These are phyloP conservation scores for Hamigera avellanea DNA, from an alignment of 495 filamentous ascomycete genomes.

Conservation along the genomic window DNA sequence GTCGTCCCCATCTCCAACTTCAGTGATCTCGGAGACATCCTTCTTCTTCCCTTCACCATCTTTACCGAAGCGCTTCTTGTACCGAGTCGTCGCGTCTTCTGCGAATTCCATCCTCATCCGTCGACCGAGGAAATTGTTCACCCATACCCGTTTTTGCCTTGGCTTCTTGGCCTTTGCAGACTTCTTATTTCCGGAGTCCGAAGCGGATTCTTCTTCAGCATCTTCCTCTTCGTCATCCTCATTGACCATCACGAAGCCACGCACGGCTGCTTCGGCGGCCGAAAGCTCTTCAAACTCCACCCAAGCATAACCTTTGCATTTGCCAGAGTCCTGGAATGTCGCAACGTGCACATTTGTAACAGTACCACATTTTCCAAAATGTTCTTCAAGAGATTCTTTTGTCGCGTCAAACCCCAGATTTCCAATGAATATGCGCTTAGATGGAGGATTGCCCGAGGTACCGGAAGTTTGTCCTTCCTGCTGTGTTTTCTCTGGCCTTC, in stretches of 20 bases:
- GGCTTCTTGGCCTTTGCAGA: conserved; percentile 38
- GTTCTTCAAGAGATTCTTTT: conserved; percentile 65
- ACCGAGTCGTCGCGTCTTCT: conserved; percentile 74
- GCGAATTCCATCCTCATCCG: conserved; percentile 83
- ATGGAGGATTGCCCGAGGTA: conserved; percentile 45
- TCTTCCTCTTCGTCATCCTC: conserved; percentile 52
- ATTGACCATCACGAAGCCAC: conserved; percentile 59
- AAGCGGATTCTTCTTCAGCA: conserved; percentile 34
- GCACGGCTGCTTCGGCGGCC: conserved; percentile 65
- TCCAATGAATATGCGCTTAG: conserved; percentile 77
- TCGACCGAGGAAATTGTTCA: conserved; percentile 69
- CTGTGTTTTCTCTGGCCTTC: conserved; percentile 52
- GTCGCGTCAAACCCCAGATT: conserved; percentile 79
- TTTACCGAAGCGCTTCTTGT: conserved; percentile 88
- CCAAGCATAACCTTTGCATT: conserved; percentile 97
- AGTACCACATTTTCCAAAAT: conserved; percentile 74
- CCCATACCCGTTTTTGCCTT: conserved; percentile 61
- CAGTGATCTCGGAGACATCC: conserved; percentile 13
- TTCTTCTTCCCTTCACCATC: conserved; percentile 34
- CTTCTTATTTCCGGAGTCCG: conserved; percentile 18
- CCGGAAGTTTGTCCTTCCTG: conserved; percentile 20
- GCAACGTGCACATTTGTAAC: conserved; percentile 73
- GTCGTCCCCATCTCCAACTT: conserved; percentile 10
- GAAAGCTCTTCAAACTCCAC: conserved; percentile 74
- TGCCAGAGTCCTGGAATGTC: conserved; percentile 92